Evolutionary conservation across 2,329 filamentous ascomycete genomes (phyloP), one percentile per base, ranked within the genome.

Genomic region (Ceratocystis eucalypticola): DNA sequence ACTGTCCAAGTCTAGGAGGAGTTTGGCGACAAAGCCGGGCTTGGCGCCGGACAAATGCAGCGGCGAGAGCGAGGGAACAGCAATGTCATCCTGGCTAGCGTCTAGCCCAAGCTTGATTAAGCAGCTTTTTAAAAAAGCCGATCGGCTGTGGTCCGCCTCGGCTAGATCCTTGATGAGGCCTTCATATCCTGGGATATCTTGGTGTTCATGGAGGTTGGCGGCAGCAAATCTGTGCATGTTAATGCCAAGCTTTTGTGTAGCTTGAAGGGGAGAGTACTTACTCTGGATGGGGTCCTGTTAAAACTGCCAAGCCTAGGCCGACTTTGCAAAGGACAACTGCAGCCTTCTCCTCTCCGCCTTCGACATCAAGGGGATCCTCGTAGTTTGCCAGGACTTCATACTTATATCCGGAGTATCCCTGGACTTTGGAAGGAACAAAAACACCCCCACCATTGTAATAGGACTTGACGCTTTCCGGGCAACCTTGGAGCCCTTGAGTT

Each of bases 391-490:
- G 78, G 5, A 96, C 81, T 74, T 96, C 77, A 37, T 82, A 80
- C 66, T 79, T 77, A 66, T 84, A 79, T 57, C 81, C 83, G 6
- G 53, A 64, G 53, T 61, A 68, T 30, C 61, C 61, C 48, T 50
- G 46, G 5, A 25, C 46, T 2, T 81, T 80, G 1, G 88, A 87
- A 75, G 94, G 87, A 0, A 96, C 89, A 77, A 97, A 99, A 1
- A 96, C 85, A 2, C 94, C 92, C 0, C 94, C 94, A 0, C 94
- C 94, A 71, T 99, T 99, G 75, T 93, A 96, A 73, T 99, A 99
- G 15, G 85, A 87, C 65, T 81, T 79, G 68, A 96, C 89, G 1
- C 79, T 78, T 1, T 84, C 80, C 0, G 86, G 82, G 1, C 88
- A 74, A 2, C 77, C 76, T 0, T 78, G 30, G 1, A 79, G 79